Evolutionary conservation across 805 yeast genomes (phyloP), one percentile per base, ranked within the genome.

Genomic region (Ogataea pini): DNA sequence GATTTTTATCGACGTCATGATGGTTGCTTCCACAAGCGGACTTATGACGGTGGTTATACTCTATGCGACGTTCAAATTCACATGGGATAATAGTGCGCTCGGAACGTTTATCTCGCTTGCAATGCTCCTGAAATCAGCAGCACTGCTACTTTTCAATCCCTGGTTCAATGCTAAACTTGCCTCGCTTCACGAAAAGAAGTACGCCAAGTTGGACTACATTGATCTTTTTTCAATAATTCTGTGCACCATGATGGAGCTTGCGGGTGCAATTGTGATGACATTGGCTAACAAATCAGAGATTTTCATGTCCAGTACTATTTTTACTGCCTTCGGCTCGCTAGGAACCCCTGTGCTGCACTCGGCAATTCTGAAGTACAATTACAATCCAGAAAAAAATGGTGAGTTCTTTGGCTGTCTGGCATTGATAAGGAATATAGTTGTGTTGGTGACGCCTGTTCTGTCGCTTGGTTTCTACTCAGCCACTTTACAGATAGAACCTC

Each of bases 381-480:
- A 49, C 13, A 79, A 80, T 1, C 80, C 79, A 34, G 72, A 76
- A 12, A 75, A 76, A 51, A 73, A 80, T 4, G 95, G 95, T 14
- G 89, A 85, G 62, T 71, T 83, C 14, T 85, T 85, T 67, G 90
- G 92, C 8, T 89, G 85, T 0, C 63, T 85, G 37, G 79, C 89
- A 0, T 62, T 86, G 42, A 60, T 84, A 14, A 79, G 81, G 59
- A 83, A 80, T 53, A 42, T 77, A 0, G 63, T 77, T 3, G 64
- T 70, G 49, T 67, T 83, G 50, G 47, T 76, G 7, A 66, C 73
- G 1, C 89, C 92, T 0, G 64, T 80, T 5, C 14, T 70, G 0
- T 62, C 78, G 27, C 63, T 84, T 14, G 64, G 69, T 2, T 45
- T 82, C 19, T 86, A 85, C 54, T 71, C 78, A 0, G 43, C 57